Percentiles rank a stretch among this genome's conserved stretches.
These are phyloP conservation scores for Aspergillus funiculosus DNA, from an alignment of 495 filamentous ascomycete genomes.

Conservation along the genomic window DNA sequence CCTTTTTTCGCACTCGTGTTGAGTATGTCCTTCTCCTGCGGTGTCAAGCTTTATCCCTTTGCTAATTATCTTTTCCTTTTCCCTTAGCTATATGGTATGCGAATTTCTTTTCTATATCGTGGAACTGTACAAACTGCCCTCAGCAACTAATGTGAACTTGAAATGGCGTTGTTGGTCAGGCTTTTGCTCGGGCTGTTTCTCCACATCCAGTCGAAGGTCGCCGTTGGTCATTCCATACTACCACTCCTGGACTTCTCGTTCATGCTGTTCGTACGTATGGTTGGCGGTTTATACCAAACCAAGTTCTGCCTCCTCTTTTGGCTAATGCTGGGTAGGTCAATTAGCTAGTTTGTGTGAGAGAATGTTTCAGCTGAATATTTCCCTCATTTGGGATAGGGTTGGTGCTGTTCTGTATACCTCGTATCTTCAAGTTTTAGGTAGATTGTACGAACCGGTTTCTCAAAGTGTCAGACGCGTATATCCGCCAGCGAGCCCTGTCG, in stretches of 20 bases:
- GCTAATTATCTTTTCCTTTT: conserved; percentile 20
- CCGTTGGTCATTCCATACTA: conserved; percentile 64
- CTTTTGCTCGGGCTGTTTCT: conserved; percentile 63
- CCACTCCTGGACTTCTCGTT: conserved; percentile 69
- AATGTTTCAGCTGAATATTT: conserved; percentile 4
- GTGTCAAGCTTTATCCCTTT: conserved; percentile 1
- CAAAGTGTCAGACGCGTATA: conserved; percentile 63
- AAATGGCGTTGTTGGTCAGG: conserved; percentile 31
- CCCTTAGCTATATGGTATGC: conserved; percentile 53
- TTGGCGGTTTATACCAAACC: conserved; percentile 82
- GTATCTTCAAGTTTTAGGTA: conserved; percentile 73
- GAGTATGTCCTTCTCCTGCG: conserved; percentile 54
- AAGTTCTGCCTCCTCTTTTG: conserved; percentile 78
- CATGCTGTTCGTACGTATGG: conserved; percentile 75
- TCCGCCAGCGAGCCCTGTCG: conserved; percentile 59
- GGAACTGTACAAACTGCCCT: no score
- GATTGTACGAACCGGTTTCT: conserved; percentile 66
- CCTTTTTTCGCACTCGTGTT: conserved; percentile 82
- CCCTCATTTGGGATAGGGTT: conserved; percentile 50
- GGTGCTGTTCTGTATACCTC: conserved; percentile 83
- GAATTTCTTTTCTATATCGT: conserved; percentile 5
- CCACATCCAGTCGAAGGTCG: conserved; percentile 50
- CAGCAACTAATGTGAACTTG: conserved; percentile 22
- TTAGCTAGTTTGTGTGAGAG: not conserved
- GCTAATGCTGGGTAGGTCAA: conserved; percentile 63